phyloP scores from a whole-genome alignment of 257 asterid genomes.

The Phtheirospermum japonicum region DNA sequence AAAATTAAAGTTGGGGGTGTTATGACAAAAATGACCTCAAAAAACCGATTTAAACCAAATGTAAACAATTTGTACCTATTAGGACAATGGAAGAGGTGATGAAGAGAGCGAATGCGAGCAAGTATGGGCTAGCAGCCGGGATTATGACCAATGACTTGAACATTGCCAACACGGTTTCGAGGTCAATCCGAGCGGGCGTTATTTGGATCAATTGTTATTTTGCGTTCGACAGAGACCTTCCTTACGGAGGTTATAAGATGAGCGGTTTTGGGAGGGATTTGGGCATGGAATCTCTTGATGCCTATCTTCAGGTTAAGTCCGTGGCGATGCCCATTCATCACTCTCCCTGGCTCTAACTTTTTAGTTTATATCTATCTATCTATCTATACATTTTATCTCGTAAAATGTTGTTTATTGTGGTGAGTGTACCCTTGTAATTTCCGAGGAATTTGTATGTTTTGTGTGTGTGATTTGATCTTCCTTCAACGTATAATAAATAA shows the following conservation, averaged over 20 bases:
- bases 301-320: slow-evolving; percentile 64
- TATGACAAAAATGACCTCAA: too few species aligned
- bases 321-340: slow-evolving; percentile 48
- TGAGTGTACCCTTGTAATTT: too few species aligned
- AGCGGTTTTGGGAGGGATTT: slow-evolving; percentile 65
- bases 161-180: slow-evolving; percentile 49
- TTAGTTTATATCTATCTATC: too few species aligned
- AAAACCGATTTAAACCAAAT: too few species aligned
- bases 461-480: too few species aligned
- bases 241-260: slow-evolving; percentile 67
- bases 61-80: background rate
- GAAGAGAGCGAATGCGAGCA: slow-evolving; percentile 39
- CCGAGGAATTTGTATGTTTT: too few species aligned
- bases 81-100: slow-evolving; percentile 40
- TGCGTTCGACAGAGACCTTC: slow-evolving; percentile 53
- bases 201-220: slow-evolving; percentile 56
- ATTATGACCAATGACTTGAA: slow-evolving; percentile 53
- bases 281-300: slow-evolving; percentile 55
- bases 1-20: background rate
- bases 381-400: too few species aligned
- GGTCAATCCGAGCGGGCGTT: slow-evolving; percentile 56
- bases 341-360: slow-evolving; percentile 53
- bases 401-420: background rate
- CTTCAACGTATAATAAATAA: too few species aligned
- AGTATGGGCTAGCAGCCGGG: slow-evolving; percentile 60